Evolutionary conservation across 345 rosid species (phyloP), one percentile per base, ranked within the genome.

Genomic region (Geranium brycei): DNA sequence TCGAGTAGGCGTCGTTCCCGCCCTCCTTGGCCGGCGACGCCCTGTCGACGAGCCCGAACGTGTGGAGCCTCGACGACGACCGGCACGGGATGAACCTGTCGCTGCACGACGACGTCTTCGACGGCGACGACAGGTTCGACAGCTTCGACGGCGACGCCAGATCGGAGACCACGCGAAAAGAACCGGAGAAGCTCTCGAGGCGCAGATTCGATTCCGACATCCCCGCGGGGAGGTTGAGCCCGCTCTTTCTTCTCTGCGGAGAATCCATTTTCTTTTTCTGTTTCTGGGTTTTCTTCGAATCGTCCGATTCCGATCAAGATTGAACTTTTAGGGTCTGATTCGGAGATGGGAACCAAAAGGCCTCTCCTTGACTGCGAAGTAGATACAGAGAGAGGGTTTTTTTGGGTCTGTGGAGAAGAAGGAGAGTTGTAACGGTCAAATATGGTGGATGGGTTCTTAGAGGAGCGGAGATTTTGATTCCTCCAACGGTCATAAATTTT

Each of bases 41-140:
- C 72, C 81, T 90, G 8, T 93, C 99, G 5, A 72, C 71, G 1
- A 93, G 83, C 77, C 93, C 97, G 61, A 87, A 93, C 16, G 95
- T 79, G 77, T 90, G 88, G 31, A 93, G 82, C 66, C 99, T 80
- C 1, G 99, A 93, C 1, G 97, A 82, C 19, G 99, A 93, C 88
- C 97, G 81, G 74, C 99, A 90, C 0, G 97, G 99, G 61, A 90
- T 93, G 79, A 93, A 93, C 75, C 97, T 73, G 63, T 93, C 99
- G 66, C 99, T 87, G 68, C 53, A 47, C 53, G 53, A 47, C 15
- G 83, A 74, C 16, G 83, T 59, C 41, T 88, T 88, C 0, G 96
- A 87, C 0, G 96, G 99, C 0, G 97, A 93, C 6, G 91, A 83
- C 1, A 88, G 64, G 73, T 81, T 85, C 7, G 83, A 74, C 17